These are phyloP conservation scores for Haematococcus lacustris DNA, from an alignment of 139 green algal genomes.

Conservation along the genomic window DNA sequence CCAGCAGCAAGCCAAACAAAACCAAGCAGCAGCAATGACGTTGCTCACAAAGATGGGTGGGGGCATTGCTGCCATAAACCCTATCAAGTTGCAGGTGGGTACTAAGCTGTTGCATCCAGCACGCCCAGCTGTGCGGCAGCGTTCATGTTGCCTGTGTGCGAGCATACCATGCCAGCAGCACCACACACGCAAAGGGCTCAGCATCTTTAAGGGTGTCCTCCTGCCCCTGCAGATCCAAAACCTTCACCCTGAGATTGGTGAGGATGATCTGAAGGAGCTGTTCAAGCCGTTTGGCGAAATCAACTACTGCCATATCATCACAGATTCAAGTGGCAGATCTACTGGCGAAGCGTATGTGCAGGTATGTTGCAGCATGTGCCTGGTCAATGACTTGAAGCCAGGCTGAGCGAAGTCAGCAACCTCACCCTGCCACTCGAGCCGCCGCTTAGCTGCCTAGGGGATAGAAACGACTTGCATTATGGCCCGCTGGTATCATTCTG, in stretches of 20 bases:
- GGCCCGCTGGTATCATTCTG: too few relatives aligned
- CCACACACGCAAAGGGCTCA: too few relatives aligned
- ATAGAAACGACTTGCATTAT: too few relatives aligned
- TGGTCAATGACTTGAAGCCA: neutral
- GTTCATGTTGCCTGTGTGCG: too few relatives aligned
- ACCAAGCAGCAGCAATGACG: constrained; percentile 19
- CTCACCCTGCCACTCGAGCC: too few relatives aligned
- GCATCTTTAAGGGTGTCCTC: neutral
- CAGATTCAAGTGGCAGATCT: constrained; percentile 10
- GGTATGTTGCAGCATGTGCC: constrained; percentile 4
- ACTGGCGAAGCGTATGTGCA: constrained; percentile 22
- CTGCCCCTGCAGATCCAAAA: constrained; percentile 18
- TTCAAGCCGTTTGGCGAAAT: constrained; percentile 76
- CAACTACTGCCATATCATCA: constrained; percentile 44
- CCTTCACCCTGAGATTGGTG: constrained; percentile 40
- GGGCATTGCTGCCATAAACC: neutral
- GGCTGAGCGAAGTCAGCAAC: neutral
- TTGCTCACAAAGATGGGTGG: constrained; percentile 16
- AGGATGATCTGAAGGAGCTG: constrained; percentile 70
- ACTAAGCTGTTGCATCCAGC: too few relatives aligned
- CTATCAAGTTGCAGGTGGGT: constrained; percentile 18
- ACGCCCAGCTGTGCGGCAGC: too few relatives aligned
- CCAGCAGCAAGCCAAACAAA: constrained; percentile 58
- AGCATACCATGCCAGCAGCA: too few relatives aligned
- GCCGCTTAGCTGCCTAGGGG: too few relatives aligned